These are phyloP conservation scores for Nissolia schottii DNA, from an alignment of 306 rosid genomes.

Conservation along the genomic window DNA sequence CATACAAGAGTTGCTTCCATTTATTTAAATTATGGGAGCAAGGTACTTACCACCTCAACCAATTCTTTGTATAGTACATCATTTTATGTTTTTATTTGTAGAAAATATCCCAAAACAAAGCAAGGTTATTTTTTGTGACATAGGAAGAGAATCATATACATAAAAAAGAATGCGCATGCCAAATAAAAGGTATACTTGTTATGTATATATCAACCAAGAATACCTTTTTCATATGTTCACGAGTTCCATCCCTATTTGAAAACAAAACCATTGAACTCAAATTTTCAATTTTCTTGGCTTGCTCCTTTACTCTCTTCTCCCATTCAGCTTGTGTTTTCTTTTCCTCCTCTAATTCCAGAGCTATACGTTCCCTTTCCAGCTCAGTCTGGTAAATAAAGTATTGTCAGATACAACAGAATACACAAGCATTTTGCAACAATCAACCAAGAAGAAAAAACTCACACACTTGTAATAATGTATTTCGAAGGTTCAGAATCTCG, in stretches of 20 bases:
- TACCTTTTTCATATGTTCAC: constrained; percentile 68
- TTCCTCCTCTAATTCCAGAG: constrained; percentile 94
- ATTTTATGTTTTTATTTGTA: background rate
- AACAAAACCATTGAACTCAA: constrained; percentile 87
- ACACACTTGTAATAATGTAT: constrained; percentile 76
- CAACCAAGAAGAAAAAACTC: constrained; percentile 19
- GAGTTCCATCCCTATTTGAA: constrained; percentile 81
- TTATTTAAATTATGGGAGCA: no score
- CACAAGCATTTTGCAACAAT: constrained; percentile 5
- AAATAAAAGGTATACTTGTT: background rate
- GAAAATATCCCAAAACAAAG: background rate
- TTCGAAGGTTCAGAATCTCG: constrained; percentile 83
- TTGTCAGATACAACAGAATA: constrained; percentile 19
- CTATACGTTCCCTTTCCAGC: constrained; percentile 92
- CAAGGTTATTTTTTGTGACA: background rate
- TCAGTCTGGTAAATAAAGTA: constrained; percentile 56
- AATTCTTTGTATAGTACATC: background rate
- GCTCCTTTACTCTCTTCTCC: constrained; percentile 80
- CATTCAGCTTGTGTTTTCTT: constrained; percentile 88
- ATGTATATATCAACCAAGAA: background rate
- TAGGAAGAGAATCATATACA: background rate
- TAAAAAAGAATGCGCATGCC: background rate
- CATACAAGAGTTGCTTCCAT: background rate
- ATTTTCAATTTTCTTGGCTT: constrained; percentile 88
- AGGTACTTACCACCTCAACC: background rate